Percentiles rank a stretch among this genome's conserved stretches.
phyloP scores from a whole-genome alignment of 129 eudicot genomes.

The Kitagawia praeruptora region DNA sequence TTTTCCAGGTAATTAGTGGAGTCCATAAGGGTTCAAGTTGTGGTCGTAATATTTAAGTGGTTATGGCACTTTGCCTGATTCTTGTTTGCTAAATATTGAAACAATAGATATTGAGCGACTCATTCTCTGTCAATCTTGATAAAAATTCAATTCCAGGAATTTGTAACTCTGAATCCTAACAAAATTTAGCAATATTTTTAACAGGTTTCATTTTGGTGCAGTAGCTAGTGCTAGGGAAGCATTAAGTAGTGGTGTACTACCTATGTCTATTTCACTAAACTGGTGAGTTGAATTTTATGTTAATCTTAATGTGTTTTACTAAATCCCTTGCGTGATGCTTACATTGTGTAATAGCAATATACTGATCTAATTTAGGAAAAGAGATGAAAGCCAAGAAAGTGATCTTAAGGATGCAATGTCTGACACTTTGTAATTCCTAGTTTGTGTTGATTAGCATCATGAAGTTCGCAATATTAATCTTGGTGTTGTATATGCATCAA shows the following conservation, averaged over 20 bases:
- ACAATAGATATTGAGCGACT: neutral
- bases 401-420: constrained; percentile 96
- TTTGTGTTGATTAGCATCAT: too few relatives aligned
- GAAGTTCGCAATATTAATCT: too few relatives aligned
- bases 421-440: neutral
- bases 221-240: too few relatives aligned
- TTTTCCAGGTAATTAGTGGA: constrained; percentile 86
- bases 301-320: neutral
- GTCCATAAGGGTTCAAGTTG: constrained; percentile 75
- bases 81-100: neutral
- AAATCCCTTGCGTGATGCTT: neutral
- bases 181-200: too few relatives aligned
- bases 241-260: too few relatives aligned
- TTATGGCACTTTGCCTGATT: neutral
- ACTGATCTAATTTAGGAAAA: constrained; percentile 50
- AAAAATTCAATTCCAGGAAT: neutral
- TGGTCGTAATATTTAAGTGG: constrained; percentile 63
- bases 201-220: too few relatives aligned
- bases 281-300: constrained; percentile 40
- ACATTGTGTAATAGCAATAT: neutral
- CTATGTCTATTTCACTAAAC: constrained; percentile 19
- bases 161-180: neutral
- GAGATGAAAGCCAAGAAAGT: constrained; percentile 68
- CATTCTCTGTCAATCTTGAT: neutral
- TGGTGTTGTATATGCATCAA: too few relatives aligned